These are phyloP conservation scores for Leptographium flavum DNA, from an alignment of 2,329 filamentous ascomycete species.

Conservation along the genomic window DNA sequence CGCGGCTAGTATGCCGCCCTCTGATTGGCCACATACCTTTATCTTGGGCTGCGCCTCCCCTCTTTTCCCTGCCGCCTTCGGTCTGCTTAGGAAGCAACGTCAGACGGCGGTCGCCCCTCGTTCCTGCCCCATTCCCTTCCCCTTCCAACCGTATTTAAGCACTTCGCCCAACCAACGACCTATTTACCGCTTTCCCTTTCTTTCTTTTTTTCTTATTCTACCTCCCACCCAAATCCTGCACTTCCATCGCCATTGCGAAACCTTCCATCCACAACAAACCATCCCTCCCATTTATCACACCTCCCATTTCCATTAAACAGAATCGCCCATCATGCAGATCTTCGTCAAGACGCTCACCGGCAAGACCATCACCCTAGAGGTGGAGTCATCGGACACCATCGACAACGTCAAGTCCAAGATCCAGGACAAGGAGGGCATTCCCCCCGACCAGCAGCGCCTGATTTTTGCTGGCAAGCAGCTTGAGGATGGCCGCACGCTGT, in stretches of 20 bases:
- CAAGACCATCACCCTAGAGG: constrained; percentile 74
- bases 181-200: background rate
- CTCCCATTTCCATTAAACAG: constrained; percentile 4
- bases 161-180: background rate
- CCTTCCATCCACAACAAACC: background rate
- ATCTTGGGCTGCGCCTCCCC: constrained; percentile 8
- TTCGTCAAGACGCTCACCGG: constrained; percentile 96
- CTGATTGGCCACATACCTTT: constrained; percentile 6
- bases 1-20: background rate
- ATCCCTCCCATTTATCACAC: background rate
- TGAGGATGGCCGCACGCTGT: constrained; percentile 47
- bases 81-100: constrained; percentile 8
- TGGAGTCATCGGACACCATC: constrained; percentile 83
- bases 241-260: constrained; percentile 7
- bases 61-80: background rate
- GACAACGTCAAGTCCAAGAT: constrained; percentile 86
- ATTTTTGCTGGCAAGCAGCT: constrained; percentile 57
- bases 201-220: constrained; percentile 13
- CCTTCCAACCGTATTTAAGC: constrained; percentile 3
- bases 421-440: constrained; percentile 83
- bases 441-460: constrained; percentile 78
- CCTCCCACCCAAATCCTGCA: background rate
- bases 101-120: constrained; percentile 5
- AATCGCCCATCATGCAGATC: constrained; percentile 60
- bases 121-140: constrained; percentile 8